Percentiles rank a stretch among this genome's conserved stretches.
These are phyloP conservation scores for Albugo laibachii DNA, from an alignment of 352 stramenopile species.

Conservation along the genomic window DNA sequence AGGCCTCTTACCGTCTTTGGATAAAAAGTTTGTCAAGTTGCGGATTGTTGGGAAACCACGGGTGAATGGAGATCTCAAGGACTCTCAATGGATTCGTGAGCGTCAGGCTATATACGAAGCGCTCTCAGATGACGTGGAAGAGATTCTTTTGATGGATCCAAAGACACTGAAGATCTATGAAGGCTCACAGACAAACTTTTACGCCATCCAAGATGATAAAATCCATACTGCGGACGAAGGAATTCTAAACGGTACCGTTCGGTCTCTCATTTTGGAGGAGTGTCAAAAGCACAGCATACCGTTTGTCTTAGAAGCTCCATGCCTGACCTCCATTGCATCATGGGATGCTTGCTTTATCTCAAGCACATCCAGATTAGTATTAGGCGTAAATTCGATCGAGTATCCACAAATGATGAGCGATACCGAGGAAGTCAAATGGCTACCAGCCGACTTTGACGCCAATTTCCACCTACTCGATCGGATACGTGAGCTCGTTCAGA, in stretches of 20 bases:
- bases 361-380: conserved; percentile 60
- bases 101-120: conserved; percentile 54
- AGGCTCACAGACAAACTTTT: conserved; percentile 78
- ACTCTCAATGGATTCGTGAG: conserved; percentile 54
- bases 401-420: conserved; percentile 6
- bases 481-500: too few relatives aligned
- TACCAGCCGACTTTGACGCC: too few relatives aligned
- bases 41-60: conserved; percentile 38
- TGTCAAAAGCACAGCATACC: conserved; percentile 29
- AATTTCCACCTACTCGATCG: too few relatives aligned
- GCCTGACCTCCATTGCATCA: conserved; percentile 23
- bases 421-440: too few relatives aligned
- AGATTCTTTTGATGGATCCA: conserved; percentile 74
- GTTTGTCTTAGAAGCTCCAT: conserved; percentile 26
- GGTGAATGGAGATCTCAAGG: conserved; percentile 55
- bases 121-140: conserved; percentile 41
- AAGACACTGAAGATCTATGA: conserved; percentile 28
- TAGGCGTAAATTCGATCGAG: conserved; percentile 27
- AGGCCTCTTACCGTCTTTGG: conserved; percentile 34
- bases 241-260: conserved; percentile 62
- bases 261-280: conserved; percentile 45
- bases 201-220: conserved; percentile 22
- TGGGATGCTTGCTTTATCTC: conserved; percentile 73
- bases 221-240: conserved; percentile 47
- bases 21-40: conserved; percentile 42